Percentiles rank a stretch among this genome's conserved stretches.
These are phyloP conservation scores for Aspergillus glaucus DNA, from an alignment of 2,329 filamentous ascomycete species.

Conservation along the genomic window DNA sequence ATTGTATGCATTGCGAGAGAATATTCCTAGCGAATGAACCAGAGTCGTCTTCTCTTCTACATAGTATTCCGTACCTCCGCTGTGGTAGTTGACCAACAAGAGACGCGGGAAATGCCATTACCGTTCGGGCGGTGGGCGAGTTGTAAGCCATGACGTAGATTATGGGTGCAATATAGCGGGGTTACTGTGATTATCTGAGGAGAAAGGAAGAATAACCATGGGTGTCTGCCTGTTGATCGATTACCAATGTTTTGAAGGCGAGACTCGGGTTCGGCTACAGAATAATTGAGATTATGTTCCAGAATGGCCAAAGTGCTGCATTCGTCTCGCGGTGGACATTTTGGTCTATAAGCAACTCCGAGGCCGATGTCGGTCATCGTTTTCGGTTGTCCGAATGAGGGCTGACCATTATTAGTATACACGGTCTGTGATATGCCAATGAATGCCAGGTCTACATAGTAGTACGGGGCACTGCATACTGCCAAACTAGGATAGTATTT, in stretches of 20 bases:
- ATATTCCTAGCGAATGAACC: neutral
- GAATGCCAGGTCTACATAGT: neutral
- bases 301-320: neutral
- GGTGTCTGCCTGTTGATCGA: neutral
- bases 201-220: neutral
- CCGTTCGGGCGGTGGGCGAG: constrained; percentile 1
- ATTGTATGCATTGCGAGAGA: neutral
- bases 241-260: neutral
- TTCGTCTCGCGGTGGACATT: neutral
- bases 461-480: neutral
- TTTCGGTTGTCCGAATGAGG: neutral
- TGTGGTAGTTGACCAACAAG: constrained; percentile 5
- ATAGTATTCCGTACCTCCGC: constrained; percentile 1
- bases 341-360: neutral
- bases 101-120: constrained; percentile 5
- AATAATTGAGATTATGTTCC: neutral
- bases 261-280: neutral
- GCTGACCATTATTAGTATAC: no score
- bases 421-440: no score
- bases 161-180: neutral
- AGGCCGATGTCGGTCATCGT: constrained; percentile 5
- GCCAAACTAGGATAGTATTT: neutral
- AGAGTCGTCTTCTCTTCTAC: neutral
- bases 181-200: neutral
- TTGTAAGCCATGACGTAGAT: neutral